phyloP scores from a whole-genome alignment of 1,284 basidiomycete species.

The Rhizoctonia solani region DNA sequence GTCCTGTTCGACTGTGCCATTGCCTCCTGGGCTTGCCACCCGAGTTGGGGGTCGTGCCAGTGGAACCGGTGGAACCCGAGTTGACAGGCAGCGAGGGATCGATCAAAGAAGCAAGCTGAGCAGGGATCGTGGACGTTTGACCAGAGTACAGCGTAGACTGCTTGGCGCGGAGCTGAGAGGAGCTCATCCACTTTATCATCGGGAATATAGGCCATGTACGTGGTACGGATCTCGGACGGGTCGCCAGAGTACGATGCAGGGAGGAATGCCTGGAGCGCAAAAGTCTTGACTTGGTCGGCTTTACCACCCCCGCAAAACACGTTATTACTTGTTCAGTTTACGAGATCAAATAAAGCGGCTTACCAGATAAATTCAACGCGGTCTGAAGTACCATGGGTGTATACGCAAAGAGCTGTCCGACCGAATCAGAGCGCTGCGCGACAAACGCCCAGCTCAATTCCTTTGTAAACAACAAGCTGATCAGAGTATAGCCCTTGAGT shows the following conservation, averaged over 20 bases:
- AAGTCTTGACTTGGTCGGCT: constrained; percentile 56
- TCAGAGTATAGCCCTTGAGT: constrained; percentile 51
- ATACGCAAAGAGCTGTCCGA: constrained; percentile 67
- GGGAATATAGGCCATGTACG: constrained; percentile 66
- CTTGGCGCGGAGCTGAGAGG: constrained; percentile 43
- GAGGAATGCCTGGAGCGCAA: constrained; percentile 61
- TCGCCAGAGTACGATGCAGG: constrained; percentile 60
- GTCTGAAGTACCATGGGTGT: constrained; percentile 57
- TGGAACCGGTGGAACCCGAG: constrained; percentile 48
- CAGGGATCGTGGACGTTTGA: constrained; percentile 43
- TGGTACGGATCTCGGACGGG: constrained; percentile 55
- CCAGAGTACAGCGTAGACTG: constrained; percentile 65
- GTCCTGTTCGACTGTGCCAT: constrained; percentile 36
- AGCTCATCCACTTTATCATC: constrained; percentile 48
- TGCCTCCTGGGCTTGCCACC: constrained; percentile 39
- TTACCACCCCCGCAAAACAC: too few relatives aligned
- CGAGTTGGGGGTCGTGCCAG: constrained; percentile 38
- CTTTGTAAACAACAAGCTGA: constrained; percentile 62
- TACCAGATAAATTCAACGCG: constrained; percentile 56
- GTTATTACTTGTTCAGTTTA: constrained; percentile 36
- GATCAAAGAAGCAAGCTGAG: constrained; percentile 61
- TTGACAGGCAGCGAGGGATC: constrained; percentile 61
- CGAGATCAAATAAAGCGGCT: constrained; percentile 42
- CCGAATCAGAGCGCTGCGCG: constrained; percentile 48
- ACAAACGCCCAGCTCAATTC: constrained; percentile 69